These are phyloP conservation scores for Cryphonectria radicalis DNA, from an alignment of 2,329 filamentous ascomycete genomes.

Conservation along the genomic window DNA sequence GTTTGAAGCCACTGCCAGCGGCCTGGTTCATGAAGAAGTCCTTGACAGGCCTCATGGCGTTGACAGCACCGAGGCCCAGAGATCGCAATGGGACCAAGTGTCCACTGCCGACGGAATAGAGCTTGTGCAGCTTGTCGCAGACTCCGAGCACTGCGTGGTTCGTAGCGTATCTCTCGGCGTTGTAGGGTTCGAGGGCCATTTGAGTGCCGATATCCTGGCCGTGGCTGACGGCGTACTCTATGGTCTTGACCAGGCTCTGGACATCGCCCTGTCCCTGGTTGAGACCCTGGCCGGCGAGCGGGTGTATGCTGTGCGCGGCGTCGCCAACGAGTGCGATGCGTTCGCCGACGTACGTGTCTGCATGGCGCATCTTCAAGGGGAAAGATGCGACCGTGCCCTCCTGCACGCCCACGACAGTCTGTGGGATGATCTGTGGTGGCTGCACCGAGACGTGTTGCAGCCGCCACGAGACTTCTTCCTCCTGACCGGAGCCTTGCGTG, in stretches of 20 bases:
- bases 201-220: conserved; percentile 85
- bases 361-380: conserved; percentile 87
- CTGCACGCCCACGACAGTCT: conserved; percentile 72
- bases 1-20: conserved; percentile 56
- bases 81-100: conserved; percentile 82
- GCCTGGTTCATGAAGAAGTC: conserved; percentile 81
- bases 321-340: conserved; percentile 92
- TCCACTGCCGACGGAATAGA: conserved; percentile 81
- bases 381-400: conserved; percentile 84
- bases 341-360: conserved; percentile 89
- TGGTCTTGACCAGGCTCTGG: conserved; percentile 73
- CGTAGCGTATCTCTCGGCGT: conserved; percentile 76
- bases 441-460: conserved; percentile 68
- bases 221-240: conserved; percentile 76
- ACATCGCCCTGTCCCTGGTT: conserved; percentile 94
- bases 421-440: conserved; percentile 61
- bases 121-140: conserved; percentile 88
- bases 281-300: conserved; percentile 89
- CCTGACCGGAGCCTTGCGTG: conserved; percentile 60
- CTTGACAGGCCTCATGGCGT: conserved; percentile 77
- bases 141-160: conserved; percentile 81
- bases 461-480: conserved; percentile 84
- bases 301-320: conserved; percentile 93
- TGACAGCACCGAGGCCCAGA: conserved; percentile 75
- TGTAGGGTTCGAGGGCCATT: conserved; percentile 81